Evolutionary conservation across 2,329 filamentous ascomycete genomes (phyloP).

Genomic region (Aspergillus sp.): DNA sequence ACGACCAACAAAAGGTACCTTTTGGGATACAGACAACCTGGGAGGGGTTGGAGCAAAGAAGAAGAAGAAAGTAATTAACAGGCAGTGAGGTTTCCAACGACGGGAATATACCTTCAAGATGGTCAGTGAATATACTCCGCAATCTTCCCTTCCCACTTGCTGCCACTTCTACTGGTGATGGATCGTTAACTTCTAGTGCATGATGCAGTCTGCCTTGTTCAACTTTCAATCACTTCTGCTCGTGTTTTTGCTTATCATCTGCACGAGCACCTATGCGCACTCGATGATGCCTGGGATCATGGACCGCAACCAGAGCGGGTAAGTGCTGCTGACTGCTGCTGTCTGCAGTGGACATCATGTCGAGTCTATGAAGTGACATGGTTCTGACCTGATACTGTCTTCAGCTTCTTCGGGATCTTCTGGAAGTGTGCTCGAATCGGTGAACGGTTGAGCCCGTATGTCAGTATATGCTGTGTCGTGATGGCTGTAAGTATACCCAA

Average conservation of each 20-base stretch:
- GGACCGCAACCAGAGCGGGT: conserved; percentile 92
- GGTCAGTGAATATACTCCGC: conserved; percentile 28
- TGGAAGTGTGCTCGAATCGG: conserved; percentile 96
- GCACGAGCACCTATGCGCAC: conserved; percentile 92
- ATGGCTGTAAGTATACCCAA: conserved; percentile 75
- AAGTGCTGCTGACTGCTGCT: conserved; percentile 33
- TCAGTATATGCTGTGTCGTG: conserved; percentile 86
- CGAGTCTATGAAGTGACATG: neutral
- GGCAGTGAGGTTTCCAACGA: neutral
- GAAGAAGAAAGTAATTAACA: neutral
- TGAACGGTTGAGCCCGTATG: conserved; percentile 90
- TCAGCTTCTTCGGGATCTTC: conserved; percentile 77
- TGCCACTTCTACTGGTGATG: neutral
- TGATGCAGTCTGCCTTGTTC: conserved; percentile 82
- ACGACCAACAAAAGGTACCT: too few species aligned
- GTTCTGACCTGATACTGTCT: neutral
- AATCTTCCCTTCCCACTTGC: neutral
- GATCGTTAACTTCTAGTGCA: conserved; percentile 1
- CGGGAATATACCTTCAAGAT: conserved; percentile 26
- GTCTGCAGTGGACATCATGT: neutral
- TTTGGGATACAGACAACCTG: too few species aligned
- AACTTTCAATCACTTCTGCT: conserved; percentile 97
- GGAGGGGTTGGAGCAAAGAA: neutral
- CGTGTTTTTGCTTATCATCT: conserved; percentile 91
- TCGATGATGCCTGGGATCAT: conserved; percentile 85